A percentile compares a stretch with the other conserved stretches of the same genome.
Conservation (phyloP, 805 yeast species). For the Blastobotrys peoriensis region DNA sequence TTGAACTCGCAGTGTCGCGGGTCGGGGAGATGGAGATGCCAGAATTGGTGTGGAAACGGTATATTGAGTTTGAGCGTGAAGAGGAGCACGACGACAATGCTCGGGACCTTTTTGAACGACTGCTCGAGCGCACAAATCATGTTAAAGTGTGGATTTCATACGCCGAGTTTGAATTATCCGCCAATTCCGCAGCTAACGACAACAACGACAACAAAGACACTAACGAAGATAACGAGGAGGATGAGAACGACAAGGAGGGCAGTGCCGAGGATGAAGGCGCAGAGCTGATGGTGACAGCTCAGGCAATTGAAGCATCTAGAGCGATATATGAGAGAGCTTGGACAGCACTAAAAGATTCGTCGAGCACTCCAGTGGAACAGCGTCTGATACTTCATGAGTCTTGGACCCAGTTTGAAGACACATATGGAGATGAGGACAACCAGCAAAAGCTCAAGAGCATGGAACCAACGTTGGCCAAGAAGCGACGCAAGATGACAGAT, state of each 20-base stretch:
- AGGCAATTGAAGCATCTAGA: conserved; percentile 48
- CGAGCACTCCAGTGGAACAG: conserved; percentile 32
- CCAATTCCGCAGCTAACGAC: conserved; percentile 38
- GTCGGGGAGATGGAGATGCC: conserved; percentile 21
- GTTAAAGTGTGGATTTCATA: conserved; percentile 53
- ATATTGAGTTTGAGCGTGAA: conserved; percentile 58
- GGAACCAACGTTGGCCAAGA: conserved; percentile 49
- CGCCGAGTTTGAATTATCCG: conserved; percentile 66
- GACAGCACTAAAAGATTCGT: conserved; percentile 33
- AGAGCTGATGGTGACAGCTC: conserved; percentile 45
- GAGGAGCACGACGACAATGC: conserved; percentile 52
- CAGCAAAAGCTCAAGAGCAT: conserved; percentile 36
- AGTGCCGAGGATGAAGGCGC: conserved; percentile 44
- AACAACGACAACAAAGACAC: conserved; percentile 27
- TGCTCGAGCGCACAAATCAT: conserved; percentile 31
- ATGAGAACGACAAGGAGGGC: conserved; percentile 35
- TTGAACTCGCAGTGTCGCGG: conserved; percentile 42
- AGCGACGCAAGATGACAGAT: conserved; percentile 36
- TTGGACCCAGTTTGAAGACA: conserved; percentile 56
- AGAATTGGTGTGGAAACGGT: conserved; percentile 34
- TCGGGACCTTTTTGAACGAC: conserved; percentile 41
- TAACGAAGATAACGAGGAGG: conserved; percentile 36
- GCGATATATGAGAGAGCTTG: conserved; percentile 51
- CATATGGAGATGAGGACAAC: conserved; percentile 48
- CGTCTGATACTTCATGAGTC: conserved; percentile 54